Evolutionary conservation across 2,329 filamentous ascomycete species (phyloP).

Genomic region (Monosporascus cannonballus): DNA sequence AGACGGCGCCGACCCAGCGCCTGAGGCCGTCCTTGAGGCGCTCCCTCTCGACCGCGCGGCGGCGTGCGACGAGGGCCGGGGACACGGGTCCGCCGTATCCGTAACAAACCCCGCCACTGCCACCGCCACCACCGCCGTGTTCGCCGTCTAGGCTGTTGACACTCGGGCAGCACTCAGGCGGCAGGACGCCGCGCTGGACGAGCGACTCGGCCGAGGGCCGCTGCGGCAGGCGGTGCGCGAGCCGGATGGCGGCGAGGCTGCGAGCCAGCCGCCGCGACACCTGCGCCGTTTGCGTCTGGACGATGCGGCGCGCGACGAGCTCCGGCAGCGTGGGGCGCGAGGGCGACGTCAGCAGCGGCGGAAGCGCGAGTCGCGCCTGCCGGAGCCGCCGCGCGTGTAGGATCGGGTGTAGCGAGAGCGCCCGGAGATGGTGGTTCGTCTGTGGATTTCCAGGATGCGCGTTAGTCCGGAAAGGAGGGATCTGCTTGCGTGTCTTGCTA

Average conservation of each 20-base stretch:
- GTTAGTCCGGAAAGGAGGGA: no score
- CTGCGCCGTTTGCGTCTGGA: constrained; percentile 59
- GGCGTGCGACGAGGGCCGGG: constrained; percentile 56
- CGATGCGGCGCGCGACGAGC: constrained; percentile 59
- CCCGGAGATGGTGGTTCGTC: constrained; percentile 57
- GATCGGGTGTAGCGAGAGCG: constrained; percentile 57
- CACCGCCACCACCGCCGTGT: constrained; percentile 13
- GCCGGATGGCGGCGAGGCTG: constrained; percentile 58
- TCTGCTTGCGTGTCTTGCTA: no score
- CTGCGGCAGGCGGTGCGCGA: constrained; percentile 54
- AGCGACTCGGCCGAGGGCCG: constrained; percentile 55
- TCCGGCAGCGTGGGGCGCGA: constrained; percentile 54
- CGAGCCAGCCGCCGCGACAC: constrained; percentile 58
- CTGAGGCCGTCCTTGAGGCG: constrained; percentile 60
- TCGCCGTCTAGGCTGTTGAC: constrained; percentile 26
- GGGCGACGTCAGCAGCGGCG: constrained; percentile 49
- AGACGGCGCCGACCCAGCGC: constrained; percentile 57
- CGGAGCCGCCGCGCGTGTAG: constrained; percentile 58
- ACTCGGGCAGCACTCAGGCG: constrained; percentile 46
- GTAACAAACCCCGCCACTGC: not conserved
- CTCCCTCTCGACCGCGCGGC: constrained; percentile 59
- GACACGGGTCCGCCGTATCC: constrained; percentile 23
- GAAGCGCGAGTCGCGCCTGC: constrained; percentile 46
- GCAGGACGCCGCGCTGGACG: constrained; percentile 58
- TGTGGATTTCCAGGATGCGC: constrained; percentile 19